Evolutionary conservation across 1,139 yeast genomes (phyloP), one percentile per base, ranked within the genome.

Genomic region (Suhomyces yuchorum): DNA sequence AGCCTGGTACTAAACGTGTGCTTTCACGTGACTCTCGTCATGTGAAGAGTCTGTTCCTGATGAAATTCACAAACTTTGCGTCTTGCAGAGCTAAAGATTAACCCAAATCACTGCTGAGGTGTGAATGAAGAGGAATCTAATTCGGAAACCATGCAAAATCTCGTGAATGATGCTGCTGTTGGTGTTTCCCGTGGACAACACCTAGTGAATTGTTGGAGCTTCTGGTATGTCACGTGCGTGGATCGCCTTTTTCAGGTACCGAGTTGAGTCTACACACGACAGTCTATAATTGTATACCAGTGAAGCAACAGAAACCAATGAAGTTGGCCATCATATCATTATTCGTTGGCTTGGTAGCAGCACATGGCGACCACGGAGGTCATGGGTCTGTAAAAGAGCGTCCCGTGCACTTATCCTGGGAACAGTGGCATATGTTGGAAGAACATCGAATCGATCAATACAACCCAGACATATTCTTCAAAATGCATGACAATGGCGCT

Each of bases 351-450:
- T n/a, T 41, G 8, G 47, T 38, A n/a, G 32, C 38, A 7, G 51
- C 50, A n/a, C 56, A 49, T 34, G 53, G 53, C 1, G 42, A 40
- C 39, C 58, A 54, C 32, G 50, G 40, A 3, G 33, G n/a, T 12
- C 50, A 47, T 19, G 42, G 37, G 0, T 15, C 26, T 34, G 38
- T 37, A 24, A 37, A 43, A 12, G 30, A 43, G 23, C 42, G 70
- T 40, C 89, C 89, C 3, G 67, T 67, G 24, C 82, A 80, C 0
- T 47, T 79, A 43, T 62, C 75, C 14, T 87, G 96, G 96, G 88
- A 85, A 58, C 78, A 78, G 55, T 86, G 92, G 88, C 98, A 92
- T 67, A 92, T 92, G 98, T 73, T 79, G 53, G 84, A 83, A 57
- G 99, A 92, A 66, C 98, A 92, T 68, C 84, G 82, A 17, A 56